phyloP scores from a whole-genome alignment of 1,284 basidiomycete genomes.

The Tylopilus orsonianus region DNA sequence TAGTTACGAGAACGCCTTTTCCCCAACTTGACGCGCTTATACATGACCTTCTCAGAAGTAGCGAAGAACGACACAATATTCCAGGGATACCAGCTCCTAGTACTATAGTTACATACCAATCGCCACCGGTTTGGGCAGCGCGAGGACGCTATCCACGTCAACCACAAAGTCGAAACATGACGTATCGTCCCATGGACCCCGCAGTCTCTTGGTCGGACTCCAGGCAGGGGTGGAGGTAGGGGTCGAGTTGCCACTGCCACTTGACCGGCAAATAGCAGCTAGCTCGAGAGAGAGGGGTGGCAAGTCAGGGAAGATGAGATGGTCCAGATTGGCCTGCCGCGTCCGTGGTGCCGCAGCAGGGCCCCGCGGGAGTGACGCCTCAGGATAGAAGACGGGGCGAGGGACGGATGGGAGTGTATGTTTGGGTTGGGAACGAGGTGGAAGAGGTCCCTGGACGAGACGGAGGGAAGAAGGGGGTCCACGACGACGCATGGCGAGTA shows the following conservation, averaged over 20 bases:
- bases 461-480: constrained; percentile 58
- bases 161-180: constrained; percentile 41
- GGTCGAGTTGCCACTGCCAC: constrained; percentile 9
- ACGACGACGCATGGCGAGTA: constrained; percentile 52
- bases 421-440: constrained; percentile 52
- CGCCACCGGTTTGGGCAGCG: constrained; percentile 48
- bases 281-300: constrained; percentile 16
- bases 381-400: constrained; percentile 46
- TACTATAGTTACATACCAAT: constrained; percentile 18
- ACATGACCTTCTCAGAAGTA: too few species aligned
- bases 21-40: too few species aligned
- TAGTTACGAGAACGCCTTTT: constrained; percentile 1
- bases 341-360: constrained; percentile 26
- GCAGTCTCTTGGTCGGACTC: constrained; percentile 38
- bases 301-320: constrained; percentile 14
- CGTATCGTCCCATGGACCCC: constrained; percentile 62
- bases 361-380: constrained; percentile 30
- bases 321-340: constrained; percentile 6
- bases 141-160: constrained; percentile 47
- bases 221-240: constrained; percentile 20
- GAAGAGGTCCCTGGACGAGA: constrained; percentile 54
- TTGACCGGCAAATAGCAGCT: constrained; percentile 22
- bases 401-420: constrained; percentile 59
- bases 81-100: constrained; percentile 3
- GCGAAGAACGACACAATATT: not conserved